These are phyloP conservation scores for Sclerotinia sclerotiorum DNA, from an alignment of 2,329 filamentous ascomycete species.

Conservation along the genomic window DNA sequence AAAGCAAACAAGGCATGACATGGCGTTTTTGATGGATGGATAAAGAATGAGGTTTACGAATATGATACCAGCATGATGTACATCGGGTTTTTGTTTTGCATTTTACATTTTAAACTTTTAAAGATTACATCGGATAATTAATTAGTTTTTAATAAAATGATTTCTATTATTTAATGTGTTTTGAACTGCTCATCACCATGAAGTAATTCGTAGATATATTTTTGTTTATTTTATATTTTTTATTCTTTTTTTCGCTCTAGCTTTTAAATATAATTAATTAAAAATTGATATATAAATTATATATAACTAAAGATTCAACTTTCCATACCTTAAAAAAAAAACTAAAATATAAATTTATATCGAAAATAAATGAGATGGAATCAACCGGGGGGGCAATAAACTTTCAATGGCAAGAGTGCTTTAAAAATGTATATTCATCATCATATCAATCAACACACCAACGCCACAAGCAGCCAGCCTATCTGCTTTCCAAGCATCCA, in stretches of 20 bases:
- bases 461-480: slow-evolving; percentile 10
- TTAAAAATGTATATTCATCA: slow-evolving; percentile 7
- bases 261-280: too few relatives aligned
- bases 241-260: too few relatives aligned
- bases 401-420: too few relatives aligned
- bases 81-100: neutral
- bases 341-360: too few relatives aligned
- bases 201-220: too few relatives aligned
- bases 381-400: too few relatives aligned
- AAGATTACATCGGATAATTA: neutral
- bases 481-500: neutral
- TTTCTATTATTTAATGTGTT: neutral
- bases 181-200: too few relatives aligned
- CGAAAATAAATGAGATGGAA: too few relatives aligned
- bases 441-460: slow-evolving; percentile 4
- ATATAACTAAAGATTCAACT: too few relatives aligned
- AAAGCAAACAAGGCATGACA: neutral
- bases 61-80: slow-evolving; percentile 12
- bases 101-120: neutral
- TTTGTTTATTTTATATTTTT: too few relatives aligned
- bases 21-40: slow-evolving; percentile 12
- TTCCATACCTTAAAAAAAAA: too few relatives aligned
- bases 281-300: too few relatives aligned
- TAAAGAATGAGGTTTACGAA: neutral
- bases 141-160: neutral